Percentiles rank a stretch among this genome's conserved stretches.
Evolutionary conservation across 257 asterid species (phyloP).

Genomic region (Ballota nigra): DNA sequence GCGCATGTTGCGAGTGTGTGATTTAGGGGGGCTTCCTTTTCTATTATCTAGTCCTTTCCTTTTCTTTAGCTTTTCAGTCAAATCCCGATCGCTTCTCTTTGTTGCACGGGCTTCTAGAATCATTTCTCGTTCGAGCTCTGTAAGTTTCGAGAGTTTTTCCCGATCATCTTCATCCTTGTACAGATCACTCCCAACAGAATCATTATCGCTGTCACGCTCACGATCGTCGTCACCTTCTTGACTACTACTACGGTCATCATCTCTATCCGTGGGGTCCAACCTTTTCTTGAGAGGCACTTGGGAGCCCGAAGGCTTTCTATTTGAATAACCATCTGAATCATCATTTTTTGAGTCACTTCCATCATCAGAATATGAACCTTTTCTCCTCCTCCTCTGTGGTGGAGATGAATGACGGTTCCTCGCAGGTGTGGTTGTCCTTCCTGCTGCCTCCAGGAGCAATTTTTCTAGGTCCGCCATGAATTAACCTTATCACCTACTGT

Average conservation of each 20-base stretch:
- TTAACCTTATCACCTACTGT: conserved; percentile 20
- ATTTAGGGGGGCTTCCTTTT: conserved; percentile 70
- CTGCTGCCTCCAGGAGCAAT: conserved; percentile 92
- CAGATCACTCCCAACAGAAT: conserved; percentile 94
- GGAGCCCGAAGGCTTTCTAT: conserved; percentile 71
- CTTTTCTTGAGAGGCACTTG: conserved; percentile 95
- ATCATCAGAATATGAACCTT: conserved; percentile 66
- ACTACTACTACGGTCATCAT: conserved; percentile 66
- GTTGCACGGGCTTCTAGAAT: conserved; percentile 84
- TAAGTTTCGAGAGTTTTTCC: conserved; percentile 75
- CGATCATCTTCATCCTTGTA: conserved; percentile 89
- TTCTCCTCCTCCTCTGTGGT: conserved; percentile 60
- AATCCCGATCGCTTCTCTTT: conserved; percentile 75
- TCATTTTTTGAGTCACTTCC: conserved; percentile 87
- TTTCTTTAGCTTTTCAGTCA: conserved; percentile 65
- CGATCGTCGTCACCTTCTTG: conserved; percentile 65
- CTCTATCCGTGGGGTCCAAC: conserved; percentile 72
- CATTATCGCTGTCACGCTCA: conserved; percentile 81
- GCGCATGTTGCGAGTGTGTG: conserved; percentile 75
- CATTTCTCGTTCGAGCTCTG: conserved; percentile 90
- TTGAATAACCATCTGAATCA: conserved; percentile 79
- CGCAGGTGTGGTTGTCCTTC: conserved; percentile 61
- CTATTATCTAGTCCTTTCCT: conserved; percentile 50
- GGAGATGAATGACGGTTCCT: conserved; percentile 71
- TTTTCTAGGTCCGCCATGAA: conserved; percentile 83